A percentile compares a stretch with the other conserved stretches of the same genome.
Conservation (phyloP, 2,329 filamentous ascomycete genomes). For the Stagonosporopsis rhizophila region DNA sequence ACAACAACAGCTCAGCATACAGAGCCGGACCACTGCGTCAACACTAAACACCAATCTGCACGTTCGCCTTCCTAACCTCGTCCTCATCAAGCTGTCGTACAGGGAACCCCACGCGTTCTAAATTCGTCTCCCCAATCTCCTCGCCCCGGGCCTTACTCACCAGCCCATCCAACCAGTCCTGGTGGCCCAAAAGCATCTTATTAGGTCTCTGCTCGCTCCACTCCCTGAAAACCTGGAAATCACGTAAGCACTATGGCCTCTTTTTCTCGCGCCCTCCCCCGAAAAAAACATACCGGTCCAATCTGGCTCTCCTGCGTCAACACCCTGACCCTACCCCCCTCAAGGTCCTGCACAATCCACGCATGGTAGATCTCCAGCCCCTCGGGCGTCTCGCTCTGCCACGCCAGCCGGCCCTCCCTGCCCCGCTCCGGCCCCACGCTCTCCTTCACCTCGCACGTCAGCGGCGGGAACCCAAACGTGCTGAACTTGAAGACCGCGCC, state of each 20-base stretch:
- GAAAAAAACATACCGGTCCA: slow-evolving; percentile 27
- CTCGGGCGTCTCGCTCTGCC: slow-evolving; percentile 30
- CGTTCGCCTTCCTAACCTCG: slow-evolving; percentile 3
- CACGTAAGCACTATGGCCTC: slow-evolving; percentile 2
- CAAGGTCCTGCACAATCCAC: slow-evolving; percentile 46
- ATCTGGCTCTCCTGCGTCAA: slow-evolving; percentile 49
- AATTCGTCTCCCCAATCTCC: slow-evolving; percentile 27
- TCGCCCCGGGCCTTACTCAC: slow-evolving; percentile 34
- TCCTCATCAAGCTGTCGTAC: slow-evolving; percentile 4
- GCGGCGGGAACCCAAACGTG: slow-evolving; percentile 47
- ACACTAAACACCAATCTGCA: slow-evolving; percentile 1
- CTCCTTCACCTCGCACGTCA: slow-evolving; percentile 35
- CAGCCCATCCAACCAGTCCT: slow-evolving; percentile 49
- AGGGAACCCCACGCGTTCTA: slow-evolving; percentile 27
- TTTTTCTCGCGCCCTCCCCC: too few relatives aligned
- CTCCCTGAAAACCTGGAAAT: slow-evolving; percentile 27
- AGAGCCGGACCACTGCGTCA: not conserved
- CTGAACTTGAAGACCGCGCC: slow-evolving; percentile 42
- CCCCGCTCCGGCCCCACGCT: slow-evolving; percentile 25
- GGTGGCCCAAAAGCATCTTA: slow-evolving; percentile 47
- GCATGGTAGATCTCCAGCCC: slow-evolving; percentile 46
- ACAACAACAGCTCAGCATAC: not conserved
- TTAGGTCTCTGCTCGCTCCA: slow-evolving; percentile 42
- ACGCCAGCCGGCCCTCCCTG: slow-evolving; percentile 27
- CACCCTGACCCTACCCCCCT: slow-evolving; percentile 40